These are phyloP conservation scores for Myxozyma sirexii DNA, from an alignment of 805 yeast genomes.

Conservation along the genomic window DNA sequence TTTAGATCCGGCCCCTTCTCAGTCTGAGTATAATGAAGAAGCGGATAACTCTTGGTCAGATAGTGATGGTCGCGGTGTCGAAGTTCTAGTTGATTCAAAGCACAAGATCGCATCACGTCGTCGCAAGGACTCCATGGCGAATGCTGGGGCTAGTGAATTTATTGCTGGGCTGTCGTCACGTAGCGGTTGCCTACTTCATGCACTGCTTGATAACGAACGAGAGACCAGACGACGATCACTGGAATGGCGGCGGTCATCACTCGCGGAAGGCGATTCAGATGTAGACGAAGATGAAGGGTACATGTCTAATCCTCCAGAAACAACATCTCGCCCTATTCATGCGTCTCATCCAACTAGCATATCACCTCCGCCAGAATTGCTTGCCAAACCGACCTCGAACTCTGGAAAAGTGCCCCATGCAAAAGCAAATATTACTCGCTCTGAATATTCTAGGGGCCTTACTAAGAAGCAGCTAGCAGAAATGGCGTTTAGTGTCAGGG, in stretches of 20 bases:
- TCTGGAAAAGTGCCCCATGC: not conserved
- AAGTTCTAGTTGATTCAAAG: constrained; percentile 21
- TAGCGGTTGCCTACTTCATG: constrained; percentile 29
- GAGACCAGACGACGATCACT: constrained; percentile 24
- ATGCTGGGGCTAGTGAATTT: not conserved
- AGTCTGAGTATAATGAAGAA: not conserved
- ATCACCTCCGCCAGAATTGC: constrained; percentile 5
- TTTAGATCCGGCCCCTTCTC: constrained; percentile 1
- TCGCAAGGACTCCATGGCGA: constrained; percentile 23
- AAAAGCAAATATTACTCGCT: not conserved
- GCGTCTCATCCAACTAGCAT: not conserved
- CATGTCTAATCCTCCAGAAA: not conserved
- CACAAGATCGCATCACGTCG: constrained; percentile 16
- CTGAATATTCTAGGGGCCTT: constrained; percentile 28
- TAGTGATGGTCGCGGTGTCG: constrained; percentile 13
- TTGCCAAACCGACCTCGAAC: not conserved
- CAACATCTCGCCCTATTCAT: not conserved
- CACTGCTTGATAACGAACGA: constrained; percentile 30
- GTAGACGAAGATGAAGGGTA: not conserved
- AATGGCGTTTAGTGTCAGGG: constrained; percentile 41
- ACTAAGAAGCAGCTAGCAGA: constrained; percentile 39
- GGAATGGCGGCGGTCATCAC: not conserved
- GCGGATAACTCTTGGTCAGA: constrained; percentile 8
- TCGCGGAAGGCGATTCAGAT: not conserved
- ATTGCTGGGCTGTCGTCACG: constrained; percentile 11